A percentile compares a stretch with the other conserved stretches of the same genome.
Evolutionary conservation across 129 eudicot species (phyloP).

Genomic region (Flaveria bidentis): DNA sequence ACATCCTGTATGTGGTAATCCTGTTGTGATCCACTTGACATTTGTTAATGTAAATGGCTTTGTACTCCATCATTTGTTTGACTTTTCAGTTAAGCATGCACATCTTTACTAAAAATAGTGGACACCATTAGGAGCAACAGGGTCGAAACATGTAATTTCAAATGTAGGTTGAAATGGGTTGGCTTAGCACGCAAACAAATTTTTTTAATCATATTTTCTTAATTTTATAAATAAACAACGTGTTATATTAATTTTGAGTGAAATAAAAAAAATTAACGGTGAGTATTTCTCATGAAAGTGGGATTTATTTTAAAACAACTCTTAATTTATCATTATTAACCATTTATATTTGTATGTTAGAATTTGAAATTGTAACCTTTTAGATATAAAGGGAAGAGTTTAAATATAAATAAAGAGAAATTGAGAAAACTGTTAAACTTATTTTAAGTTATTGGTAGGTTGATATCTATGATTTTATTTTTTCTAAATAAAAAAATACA

Average conservation of each 20-base stretch:
- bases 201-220: not conserved
- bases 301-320: too few relatives aligned
- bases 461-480: too few relatives aligned
- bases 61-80: constrained; percentile 29
- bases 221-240: not conserved
- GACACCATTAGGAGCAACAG: not conserved
- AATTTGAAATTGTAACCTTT: too few relatives aligned
- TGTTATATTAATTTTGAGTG: not conserved
- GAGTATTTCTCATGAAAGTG: too few relatives aligned
- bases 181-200: not conserved
- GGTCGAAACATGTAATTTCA: not conserved
- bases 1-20: constrained; percentile 33
- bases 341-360: too few relatives aligned
- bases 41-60: constrained; percentile 39
- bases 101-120: constrained; percentile 17
- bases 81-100: constrained; percentile 17
- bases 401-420: too few relatives aligned
- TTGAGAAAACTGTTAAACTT: too few relatives aligned
- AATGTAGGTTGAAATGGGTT: not conserved
- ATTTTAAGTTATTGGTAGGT: too few relatives aligned
- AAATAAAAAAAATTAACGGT: too few relatives aligned
- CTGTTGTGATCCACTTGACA: constrained; percentile 30
- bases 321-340: too few relatives aligned
- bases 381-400: too few relatives aligned
- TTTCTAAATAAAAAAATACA: too few relatives aligned